A percentile compares a stretch with the other conserved stretches of the same genome.
Evolutionary conservation across 2,329 filamentous ascomycete species (phyloP).

Genomic region (Colletotrichum theobromicola): DNA sequence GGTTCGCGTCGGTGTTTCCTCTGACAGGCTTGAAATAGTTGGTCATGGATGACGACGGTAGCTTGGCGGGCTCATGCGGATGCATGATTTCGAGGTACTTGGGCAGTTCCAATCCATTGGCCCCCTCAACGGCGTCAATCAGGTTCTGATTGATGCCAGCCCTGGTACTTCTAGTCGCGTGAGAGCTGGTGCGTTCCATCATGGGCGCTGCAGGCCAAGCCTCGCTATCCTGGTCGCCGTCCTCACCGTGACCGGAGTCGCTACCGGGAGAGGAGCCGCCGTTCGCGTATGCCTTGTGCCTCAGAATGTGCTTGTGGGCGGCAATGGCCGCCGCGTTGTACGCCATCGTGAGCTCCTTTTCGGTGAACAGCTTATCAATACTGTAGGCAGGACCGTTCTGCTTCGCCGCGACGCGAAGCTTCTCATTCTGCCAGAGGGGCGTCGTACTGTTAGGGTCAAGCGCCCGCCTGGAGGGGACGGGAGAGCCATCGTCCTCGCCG

Average conservation of each 20-base stretch:
- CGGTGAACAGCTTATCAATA: slow-evolving; percentile 73
- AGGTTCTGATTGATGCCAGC: slow-evolving; percentile 60
- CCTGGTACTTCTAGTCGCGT: slow-evolving; percentile 68
- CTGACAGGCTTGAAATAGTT: slow-evolving; percentile 65
- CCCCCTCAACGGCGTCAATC: slow-evolving; percentile 64
- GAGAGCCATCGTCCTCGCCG: slow-evolving; percentile 68
- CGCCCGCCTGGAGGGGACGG: slow-evolving; percentile 60
- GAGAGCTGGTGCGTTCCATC: slow-evolving; percentile 70
- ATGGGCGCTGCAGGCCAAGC: slow-evolving; percentile 52
- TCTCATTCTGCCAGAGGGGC: slow-evolving; percentile 67
- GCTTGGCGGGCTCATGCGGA: slow-evolving; percentile 59
- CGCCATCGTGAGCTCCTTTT: slow-evolving; percentile 70
- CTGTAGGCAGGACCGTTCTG: slow-evolving; percentile 67
- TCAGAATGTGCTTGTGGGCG: slow-evolving; percentile 65
- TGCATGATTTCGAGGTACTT: slow-evolving; percentile 63
- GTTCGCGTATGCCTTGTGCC: slow-evolving; percentile 57
- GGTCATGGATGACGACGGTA: slow-evolving; percentile 61
- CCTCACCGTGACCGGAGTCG: slow-evolving; percentile 56
- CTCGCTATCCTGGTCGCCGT: slow-evolving; percentile 53
- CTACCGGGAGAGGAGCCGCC: slow-evolving; percentile 60
- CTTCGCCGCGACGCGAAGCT: slow-evolving; percentile 56
- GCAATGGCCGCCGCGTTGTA: slow-evolving; percentile 68
- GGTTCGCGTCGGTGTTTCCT: slow-evolving; percentile 60
- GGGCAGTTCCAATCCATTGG: slow-evolving; percentile 64
- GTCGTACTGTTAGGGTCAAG: slow-evolving; percentile 64